Evolutionary conservation across 2,329 filamentous ascomycete species (phyloP), one percentile per base, ranked within the genome.

Genomic region (Emericellopsis atlantica): DNA sequence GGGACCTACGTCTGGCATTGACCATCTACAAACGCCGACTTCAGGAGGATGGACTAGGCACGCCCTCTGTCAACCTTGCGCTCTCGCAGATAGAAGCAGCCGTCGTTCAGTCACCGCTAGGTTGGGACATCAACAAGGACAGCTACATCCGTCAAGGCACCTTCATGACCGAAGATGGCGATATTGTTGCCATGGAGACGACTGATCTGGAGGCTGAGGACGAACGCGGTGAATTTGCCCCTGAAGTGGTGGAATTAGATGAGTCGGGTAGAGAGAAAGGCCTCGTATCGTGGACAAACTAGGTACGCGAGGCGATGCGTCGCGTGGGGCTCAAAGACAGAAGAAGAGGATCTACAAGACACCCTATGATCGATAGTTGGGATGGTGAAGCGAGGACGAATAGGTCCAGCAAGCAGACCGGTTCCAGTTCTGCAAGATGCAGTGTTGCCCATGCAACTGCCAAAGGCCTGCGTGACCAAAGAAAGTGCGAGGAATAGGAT

Each of bases 111-210:
- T 56, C 59, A 2, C 57, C 59, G 2, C 56, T 79, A 2, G 72
- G 67, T 4, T 80, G 76, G 76, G 72, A 79, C 41, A 53, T 80
- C 11, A 53, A 64, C 14, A 66, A 60, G 7, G 62, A 71, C 11
- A 39, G 24, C 43, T 72, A 71, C 46, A 51, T 72, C 6, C 60
- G 68, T 4, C 59, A 59, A 16, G 70, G 70, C 2, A 65, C 59
- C 40, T 53, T 70, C 22, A 71, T 67, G 58, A 59, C 73, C 38
- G 70, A 75, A 44, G 70, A 74, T 47, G 67, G 71, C 22, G 64
- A 74, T 53, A 51, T 68, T 45, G 60, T 72, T 0, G 62, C 69
- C 40, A 52, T 65, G 3, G 66, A 69, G 49, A 54, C 70, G 40
- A 57, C 60, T 2, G 70, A 75, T 36, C 61, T 74, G 32, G 66